A percentile compares a stretch with the other conserved stretches of the same genome.
phyloP scores from a whole-genome alignment of 108 stramenopile genomes.

The Cyclotella atomus region DNA sequence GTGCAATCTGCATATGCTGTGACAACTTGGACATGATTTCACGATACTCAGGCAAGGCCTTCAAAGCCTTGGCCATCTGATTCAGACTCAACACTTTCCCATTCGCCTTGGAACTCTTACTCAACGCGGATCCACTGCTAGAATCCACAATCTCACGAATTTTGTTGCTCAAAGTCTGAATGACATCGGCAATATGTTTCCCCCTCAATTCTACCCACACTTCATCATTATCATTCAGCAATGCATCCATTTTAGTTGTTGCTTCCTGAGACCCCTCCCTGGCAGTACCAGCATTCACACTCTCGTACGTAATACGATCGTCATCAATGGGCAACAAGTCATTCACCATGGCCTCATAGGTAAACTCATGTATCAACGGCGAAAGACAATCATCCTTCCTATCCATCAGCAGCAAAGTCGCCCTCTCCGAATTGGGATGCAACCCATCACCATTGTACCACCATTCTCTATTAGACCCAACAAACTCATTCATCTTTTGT shows the following conservation, averaged over 20 bases:
- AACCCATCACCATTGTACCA: conserved; percentile 91
- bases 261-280: conserved; percentile 53
- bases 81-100: conserved; percentile 73
- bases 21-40: conserved; percentile 93
- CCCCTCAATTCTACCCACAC: conserved; percentile 96
- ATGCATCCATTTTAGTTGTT: conserved; percentile 68
- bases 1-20: conserved; percentile 94
- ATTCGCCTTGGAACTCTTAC: conserved; percentile 38
- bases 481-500: conserved; percentile 84
- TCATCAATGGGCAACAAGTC: conserved; percentile 87
- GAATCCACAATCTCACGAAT: conserved; percentile 83
- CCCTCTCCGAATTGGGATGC: conserved; percentile 69
- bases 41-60: conserved; percentile 92
- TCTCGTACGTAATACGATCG: conserved; percentile 79
- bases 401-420: conserved; percentile 92
- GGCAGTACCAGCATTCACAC: conserved; percentile 56
- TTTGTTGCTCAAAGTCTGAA: conserved; percentile 74
- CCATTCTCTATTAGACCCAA: conserved; percentile 73
- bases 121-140: conserved; percentile 55
- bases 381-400: conserved; percentile 92
- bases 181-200: conserved; percentile 95
- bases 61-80: conserved; percentile 91
- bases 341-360: conserved; percentile 97
- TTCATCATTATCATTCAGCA: conserved; percentile 94
- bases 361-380: conserved; percentile 98